A percentile compares a stretch with the other conserved stretches of the same genome.
phyloP scores from a whole-genome alignment of 495 filamentous ascomycete genomes.

The Hypomontagnella submonticulosa region DNA sequence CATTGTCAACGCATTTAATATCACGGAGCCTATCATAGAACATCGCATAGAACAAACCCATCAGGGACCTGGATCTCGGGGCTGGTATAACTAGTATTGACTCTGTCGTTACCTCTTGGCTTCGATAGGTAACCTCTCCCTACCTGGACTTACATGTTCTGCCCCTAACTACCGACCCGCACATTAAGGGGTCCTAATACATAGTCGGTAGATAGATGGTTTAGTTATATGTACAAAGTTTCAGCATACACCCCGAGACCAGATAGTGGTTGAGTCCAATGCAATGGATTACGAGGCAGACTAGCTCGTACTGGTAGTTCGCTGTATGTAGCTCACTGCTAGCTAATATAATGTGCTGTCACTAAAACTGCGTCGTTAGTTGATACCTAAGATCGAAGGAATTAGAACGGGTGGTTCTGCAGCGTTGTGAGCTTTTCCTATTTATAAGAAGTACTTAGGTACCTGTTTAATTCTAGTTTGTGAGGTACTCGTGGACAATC shows the following conservation, averaged over 20 bases:
- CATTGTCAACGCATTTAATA: slow-evolving; percentile 76
- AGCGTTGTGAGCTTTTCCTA: too few species aligned
- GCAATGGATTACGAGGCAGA: neutral
- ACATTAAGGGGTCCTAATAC: too few species aligned
- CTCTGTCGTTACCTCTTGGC: neutral
- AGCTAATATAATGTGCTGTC: too few species aligned
- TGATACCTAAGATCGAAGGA: too few species aligned
- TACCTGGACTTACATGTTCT: neutral
- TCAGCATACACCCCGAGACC: neutral
- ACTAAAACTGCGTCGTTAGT: too few species aligned
- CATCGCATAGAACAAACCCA: slow-evolving; percentile 73
- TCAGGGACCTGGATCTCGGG: slow-evolving; percentile 65
- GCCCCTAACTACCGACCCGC: too few species aligned
- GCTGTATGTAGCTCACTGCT: too few species aligned
- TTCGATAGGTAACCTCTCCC: neutral
- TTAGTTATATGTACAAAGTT: neutral
- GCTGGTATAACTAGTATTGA: slow-evolving; percentile 79
- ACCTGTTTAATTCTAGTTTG: too few species aligned
- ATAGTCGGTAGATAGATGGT: neutral
- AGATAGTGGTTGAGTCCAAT: neutral
- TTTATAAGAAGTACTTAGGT: too few species aligned
- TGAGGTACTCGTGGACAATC: too few species aligned
- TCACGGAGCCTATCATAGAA: slow-evolving; percentile 83
- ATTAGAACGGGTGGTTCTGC: too few species aligned
- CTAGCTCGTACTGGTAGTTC: too few species aligned